Evolutionary conservation across 2,329 filamentous ascomycete species (phyloP), one percentile per base, ranked within the genome.

Genomic region (Aspergillus fumigatus): DNA sequence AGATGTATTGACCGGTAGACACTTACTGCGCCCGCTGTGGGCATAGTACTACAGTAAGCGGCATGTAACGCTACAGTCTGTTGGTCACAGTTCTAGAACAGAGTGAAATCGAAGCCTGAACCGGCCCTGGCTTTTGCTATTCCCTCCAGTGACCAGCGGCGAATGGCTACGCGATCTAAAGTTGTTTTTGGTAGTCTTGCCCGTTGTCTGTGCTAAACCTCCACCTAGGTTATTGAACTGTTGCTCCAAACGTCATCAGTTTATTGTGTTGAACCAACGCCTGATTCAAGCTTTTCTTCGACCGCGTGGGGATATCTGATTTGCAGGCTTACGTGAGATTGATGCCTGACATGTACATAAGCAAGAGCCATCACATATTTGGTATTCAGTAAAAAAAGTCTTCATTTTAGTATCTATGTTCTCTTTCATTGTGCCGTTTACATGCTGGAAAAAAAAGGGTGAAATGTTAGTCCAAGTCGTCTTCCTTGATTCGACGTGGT

Each of bases 361-460:
- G 32, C 32, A 35, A 17, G 4, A 38, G 32, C 14, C 26, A 51
- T 50, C 57, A 53, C 52, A 35, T 32, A 59, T 50, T 43, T 55
- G 51, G 54, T 53, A 60, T 59, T 53, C 41, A 47, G n/a, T 48
- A 48, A 25, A 56, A 51, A 41, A n/a, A 58, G 21, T 21, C 48
- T 14, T 47, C 23, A 25, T 55, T 51, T 32, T 53, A 48, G 40
- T 55, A 40, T 54, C 51, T 47, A 43, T 43, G 48, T 41, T 23
- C 47, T 50, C 45, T 55, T 48, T 27, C 40, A 35, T 47, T 51
- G 14, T 6, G 14, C 47, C 53, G 51, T 41, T 69, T 65, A 70
- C 68, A 70, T 70, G n/a, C 67, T 70, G 27, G 4, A 49, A 9
- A n/a, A 7, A 26, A 7, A 26, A 40, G 11, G 9, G 10, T 17